Percentiles rank a stretch among this genome's conserved stretches.
Evolutionary conservation across 768 basidiomycete genomes (phyloP).

Genomic region (Erythrobasidium yunnanense): DNA sequence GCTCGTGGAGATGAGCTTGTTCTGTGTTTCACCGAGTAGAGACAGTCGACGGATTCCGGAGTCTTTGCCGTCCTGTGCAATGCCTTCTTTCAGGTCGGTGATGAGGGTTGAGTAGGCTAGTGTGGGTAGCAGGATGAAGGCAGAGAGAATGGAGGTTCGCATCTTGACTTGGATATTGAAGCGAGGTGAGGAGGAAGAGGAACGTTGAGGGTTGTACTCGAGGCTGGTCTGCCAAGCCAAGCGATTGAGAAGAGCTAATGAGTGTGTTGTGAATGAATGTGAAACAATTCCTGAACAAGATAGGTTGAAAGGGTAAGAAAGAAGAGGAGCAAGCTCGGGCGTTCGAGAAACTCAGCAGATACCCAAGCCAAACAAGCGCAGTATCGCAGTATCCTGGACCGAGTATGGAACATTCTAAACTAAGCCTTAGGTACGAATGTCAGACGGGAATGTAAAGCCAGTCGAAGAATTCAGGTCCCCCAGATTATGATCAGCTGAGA

Average conservation of each 20-base stretch:
- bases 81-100: not conserved
- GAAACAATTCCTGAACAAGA: not conserved
- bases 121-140: not conserved
- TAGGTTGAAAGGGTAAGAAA: not conserved
- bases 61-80: not conserved
- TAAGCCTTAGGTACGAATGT: too few species aligned
- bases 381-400: too few species aligned
- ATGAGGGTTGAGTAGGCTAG: not conserved
- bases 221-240: not conserved
- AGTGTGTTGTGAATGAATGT: not conserved
- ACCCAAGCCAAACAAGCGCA: too few species aligned
- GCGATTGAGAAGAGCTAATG: not conserved
- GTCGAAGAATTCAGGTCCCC: too few species aligned
- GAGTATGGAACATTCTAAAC: too few species aligned
- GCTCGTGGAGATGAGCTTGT: conserved; percentile 22
- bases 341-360: too few species aligned
- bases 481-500: too few species aligned
- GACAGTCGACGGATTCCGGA: conserved; percentile 4
- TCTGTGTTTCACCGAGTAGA: conserved; percentile 13
- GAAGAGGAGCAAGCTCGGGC: not conserved
- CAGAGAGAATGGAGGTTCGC: not conserved
- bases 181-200: not conserved
- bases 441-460: too few species aligned
- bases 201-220: not conserved
- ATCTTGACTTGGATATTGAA: too few species aligned